Conservation (phyloP, 1,139 yeast genomes). For the Candida glucosophila region DNA sequence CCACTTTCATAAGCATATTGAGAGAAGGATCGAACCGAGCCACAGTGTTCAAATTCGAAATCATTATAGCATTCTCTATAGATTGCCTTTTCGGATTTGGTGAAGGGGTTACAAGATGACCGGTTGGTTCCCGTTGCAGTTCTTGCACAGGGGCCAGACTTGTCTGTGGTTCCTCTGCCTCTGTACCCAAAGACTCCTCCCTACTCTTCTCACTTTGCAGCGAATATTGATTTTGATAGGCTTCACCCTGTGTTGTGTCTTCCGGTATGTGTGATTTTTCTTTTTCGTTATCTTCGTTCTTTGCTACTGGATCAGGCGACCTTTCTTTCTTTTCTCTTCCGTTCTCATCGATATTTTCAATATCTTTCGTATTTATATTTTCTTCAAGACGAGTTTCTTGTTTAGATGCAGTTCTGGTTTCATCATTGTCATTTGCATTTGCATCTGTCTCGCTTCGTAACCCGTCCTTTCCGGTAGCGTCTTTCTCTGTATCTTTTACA, state of each 20-base stretch:
- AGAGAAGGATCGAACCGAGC: constrained; percentile 67
- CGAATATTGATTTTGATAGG: no score
- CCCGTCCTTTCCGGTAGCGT: constrained; percentile 1
- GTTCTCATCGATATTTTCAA: no score
- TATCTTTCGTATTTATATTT: no score
- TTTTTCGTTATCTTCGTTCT: no score
- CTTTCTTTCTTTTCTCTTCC: not conserved
- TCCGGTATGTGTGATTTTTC: no score
- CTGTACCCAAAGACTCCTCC: no score
- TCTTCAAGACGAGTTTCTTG: no score
- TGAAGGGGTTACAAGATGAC: not conserved
- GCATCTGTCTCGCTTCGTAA: not conserved
- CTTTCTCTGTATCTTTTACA: constrained; percentile 1
- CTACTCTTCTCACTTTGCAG: no score
- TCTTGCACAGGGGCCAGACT: not conserved
- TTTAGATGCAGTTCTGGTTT: not conserved
- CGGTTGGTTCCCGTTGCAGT: not conserved
- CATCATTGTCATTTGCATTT: not conserved
- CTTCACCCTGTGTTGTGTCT: no score
- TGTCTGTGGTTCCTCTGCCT: not conserved
- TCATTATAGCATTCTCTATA: constrained; percentile 69
- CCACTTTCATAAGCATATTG: constrained; percentile 66
- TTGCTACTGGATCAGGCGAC: no score
- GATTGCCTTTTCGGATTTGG: constrained; percentile 34
- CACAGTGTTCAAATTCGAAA: constrained; percentile 70